Evolutionary conservation across 768 basidiomycete genomes (phyloP), one percentile per base, ranked within the genome.

Genomic region (Tylopilus subfusipes): DNA sequence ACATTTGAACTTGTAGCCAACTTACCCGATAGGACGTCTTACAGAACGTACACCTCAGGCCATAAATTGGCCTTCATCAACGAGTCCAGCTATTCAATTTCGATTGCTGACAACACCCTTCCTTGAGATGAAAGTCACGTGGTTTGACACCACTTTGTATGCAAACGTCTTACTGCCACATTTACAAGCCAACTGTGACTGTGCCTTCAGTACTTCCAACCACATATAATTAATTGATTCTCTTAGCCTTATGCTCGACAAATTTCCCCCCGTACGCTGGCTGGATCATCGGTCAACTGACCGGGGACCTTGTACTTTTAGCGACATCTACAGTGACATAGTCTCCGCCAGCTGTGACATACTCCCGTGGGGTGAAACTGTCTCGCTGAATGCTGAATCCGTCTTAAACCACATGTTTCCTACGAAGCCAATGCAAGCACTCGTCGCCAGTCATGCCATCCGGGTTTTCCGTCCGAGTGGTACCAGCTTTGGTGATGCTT

Each of bases 321-420:
- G 5, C 10, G 10, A 5, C 30, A 9, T 31, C 5, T 31, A 31
- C 12, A 31, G 10, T 31, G 30, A 31, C 30, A 10, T 31, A 13
- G 30, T 31, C 30, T 31, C 10, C 12, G 30, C 30, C 30, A 31
- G 30, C 30, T 10, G 30, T 10, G 30, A 31, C 16, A 22, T 5
- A 22, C 57, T 61, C 34, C 59, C 53, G 7, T 57, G 53, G 44
- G 51, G 55, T 24, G 38, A 60, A 47, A 42, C 40, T 14, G n/a
- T 60, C 27, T 34, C 13, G 10, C 36, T 55, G 25, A 9, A 52
- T 6, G 55, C 59, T 5, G 25, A 58, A 24, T 60, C n/a, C n/a
- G n/a, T 53, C 24, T 48, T 57, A 45, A 47, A 42, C 45, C 61
- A 60, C 19, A 60, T 57, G 59, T 63, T 63, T 39, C 43, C 61